Evolutionary conservation across 495 filamentous ascomycete species (phyloP).

Genomic region (Barbatosphaeria neglecta): DNA sequence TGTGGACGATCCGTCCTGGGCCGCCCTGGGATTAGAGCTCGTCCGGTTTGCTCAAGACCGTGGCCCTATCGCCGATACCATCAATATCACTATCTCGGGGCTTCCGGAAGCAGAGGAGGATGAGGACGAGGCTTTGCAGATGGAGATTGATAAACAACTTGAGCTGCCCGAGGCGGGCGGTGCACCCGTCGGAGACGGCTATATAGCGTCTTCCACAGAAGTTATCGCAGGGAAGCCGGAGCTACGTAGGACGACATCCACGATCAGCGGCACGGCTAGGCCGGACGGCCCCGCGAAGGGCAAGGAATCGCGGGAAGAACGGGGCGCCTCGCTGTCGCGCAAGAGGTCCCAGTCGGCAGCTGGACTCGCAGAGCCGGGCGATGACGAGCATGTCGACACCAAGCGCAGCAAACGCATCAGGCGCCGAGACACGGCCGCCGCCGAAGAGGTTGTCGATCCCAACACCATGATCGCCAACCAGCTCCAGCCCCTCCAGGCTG

Average conservation of each 20-base stretch:
- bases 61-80: constrained; percentile 18
- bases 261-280: not conserved
- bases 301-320: constrained; percentile 18
- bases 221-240: not conserved
- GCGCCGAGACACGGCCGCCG: constrained; percentile 61
- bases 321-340: constrained; percentile 18
- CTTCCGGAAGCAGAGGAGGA: constrained; percentile 18
- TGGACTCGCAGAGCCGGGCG: constrained; percentile 40
- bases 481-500: constrained; percentile 52
- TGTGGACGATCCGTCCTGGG: constrained; percentile 24
- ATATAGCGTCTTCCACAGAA: not conserved
- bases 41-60: constrained; percentile 16
- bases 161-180: constrained; percentile 4
- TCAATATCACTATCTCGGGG: constrained; percentile 17
- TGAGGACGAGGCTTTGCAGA: constrained; percentile 22
- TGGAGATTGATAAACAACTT: constrained; percentile 24
- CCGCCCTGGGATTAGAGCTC: constrained; percentile 28
- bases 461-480: constrained; percentile 62
- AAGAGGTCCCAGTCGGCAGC: constrained; percentile 55
- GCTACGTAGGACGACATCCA: not conserved
- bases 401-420: constrained; percentile 75
- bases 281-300: not conserved
- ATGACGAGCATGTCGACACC: constrained; percentile 49
- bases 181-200: not conserved
- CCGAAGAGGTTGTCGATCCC: constrained; percentile 58